Base-by-base conservation (phyloP, 805 yeast genomes). In the Candida ficus region DNA sequence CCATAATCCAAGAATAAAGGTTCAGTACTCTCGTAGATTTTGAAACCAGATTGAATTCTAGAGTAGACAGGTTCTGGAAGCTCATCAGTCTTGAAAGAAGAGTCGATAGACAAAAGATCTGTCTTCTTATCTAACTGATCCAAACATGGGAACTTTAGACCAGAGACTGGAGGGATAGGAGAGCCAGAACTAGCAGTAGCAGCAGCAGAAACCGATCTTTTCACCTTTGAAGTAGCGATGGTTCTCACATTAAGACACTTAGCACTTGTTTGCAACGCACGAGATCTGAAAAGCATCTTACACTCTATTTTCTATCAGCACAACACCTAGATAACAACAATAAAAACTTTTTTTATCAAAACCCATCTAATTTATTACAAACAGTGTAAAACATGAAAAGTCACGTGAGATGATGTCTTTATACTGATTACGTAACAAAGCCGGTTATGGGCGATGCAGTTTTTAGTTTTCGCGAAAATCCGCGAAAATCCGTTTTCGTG, bases 11-110 rank as follows among this genome's bases (percentile, higher is more conserved):
- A 70, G 44, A 76, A 76, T 2, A 88, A 63, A 0, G 91, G 90
- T 19, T 74, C 63, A 4, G 64, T 42, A 9, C 80, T 72, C 37
- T 67, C 64, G 59, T 61, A 88, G 2, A 72, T 53, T 43, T 83
- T 70, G 53, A 79, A 88, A 2, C 95, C 95, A 4, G 78, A 68
- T 37, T 73, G 75, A 6, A 84, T 81, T 45, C 71, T 70, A 1
- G 89, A 71, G 61, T 89, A 90, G 1, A 83, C 74, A 0, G 97
- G 97, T 54, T 89, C 96, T 2, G 95, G 95, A 1, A 93, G 89
- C 34, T 76, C 70, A 35, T 50, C 48, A 28, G 56, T 48, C 31
- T 49, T 44, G 17, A 48, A 27, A 3, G 47, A 39, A 3, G 51
- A 33, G 26, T 43, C 47, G 7, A 32, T 31, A 5, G 46, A 27